These are phyloP conservation scores for Hylodesmum podocarpum DNA, from an alignment of 306 rosid species.

Conservation along the genomic window DNA sequence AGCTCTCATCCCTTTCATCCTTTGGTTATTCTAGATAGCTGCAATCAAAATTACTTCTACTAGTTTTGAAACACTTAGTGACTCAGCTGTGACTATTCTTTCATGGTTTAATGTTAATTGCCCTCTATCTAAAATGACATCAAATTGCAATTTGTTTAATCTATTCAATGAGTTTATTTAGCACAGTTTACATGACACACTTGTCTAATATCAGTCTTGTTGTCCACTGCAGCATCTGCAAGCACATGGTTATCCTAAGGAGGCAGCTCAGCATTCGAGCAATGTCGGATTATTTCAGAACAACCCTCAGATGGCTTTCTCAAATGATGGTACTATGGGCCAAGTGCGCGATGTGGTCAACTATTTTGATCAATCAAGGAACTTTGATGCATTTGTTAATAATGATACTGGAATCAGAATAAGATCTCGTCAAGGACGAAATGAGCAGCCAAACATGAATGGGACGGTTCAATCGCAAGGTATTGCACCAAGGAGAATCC, in stretches of 20 bases:
- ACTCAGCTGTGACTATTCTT: background rate
- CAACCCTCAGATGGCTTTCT: conserved; percentile 30
- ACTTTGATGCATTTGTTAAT: conserved; percentile 12
- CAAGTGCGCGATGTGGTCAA: conserved; percentile 20
- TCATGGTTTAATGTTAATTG: background rate
- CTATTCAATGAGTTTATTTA: background rate
- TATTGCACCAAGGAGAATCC: conserved; percentile 65
- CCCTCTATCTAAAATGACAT: background rate
- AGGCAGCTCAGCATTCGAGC: conserved; percentile 17
- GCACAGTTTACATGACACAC: conserved; percentile 6
- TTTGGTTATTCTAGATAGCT: conserved; percentile 22
- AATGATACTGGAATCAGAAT: conserved; percentile 43
- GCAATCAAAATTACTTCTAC: background rate
- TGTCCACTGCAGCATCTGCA: conserved; percentile 42
- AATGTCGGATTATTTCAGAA: conserved; percentile 13
- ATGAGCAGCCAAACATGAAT: conserved; percentile 22
- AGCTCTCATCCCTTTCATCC: conserved; percentile 4
- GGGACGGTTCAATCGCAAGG: conserved; percentile 17
- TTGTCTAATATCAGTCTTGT: conserved; percentile 9
- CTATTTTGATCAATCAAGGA: conserved; percentile 36
- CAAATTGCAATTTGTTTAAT: background rate
- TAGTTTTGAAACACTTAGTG: background rate
- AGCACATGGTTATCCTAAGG: conserved; percentile 29
- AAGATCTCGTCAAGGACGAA: conserved; percentile 41
- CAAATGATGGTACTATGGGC: conserved; percentile 31